Conservation (phyloP, 2,329 filamentous ascomycete genomes). For the Apiospora koreana region DNA sequence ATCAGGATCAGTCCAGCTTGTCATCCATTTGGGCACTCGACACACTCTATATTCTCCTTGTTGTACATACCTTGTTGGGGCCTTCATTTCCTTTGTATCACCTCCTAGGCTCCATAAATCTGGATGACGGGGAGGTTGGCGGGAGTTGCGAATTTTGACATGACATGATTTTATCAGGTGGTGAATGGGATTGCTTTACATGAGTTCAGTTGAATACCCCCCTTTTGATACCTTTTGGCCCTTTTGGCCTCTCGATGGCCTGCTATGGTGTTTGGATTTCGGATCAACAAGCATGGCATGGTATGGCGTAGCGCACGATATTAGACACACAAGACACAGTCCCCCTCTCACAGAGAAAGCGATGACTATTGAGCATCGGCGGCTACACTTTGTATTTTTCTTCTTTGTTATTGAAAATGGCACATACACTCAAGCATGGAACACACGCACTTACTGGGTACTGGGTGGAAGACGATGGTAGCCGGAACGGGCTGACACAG, state of each 20-base stretch:
- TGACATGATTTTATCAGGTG: background rate
- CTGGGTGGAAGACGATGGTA: background rate
- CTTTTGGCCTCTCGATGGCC: conserved; percentile 11
- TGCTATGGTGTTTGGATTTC: conserved; percentile 3
- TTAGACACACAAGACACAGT: background rate
- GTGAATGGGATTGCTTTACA: conserved; percentile 8
- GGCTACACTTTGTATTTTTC: background rate
- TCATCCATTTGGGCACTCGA: background rate
- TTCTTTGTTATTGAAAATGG: background rate
- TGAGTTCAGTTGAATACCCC: conserved; percentile 15
- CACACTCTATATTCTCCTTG: background rate
- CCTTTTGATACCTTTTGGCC: conserved; percentile 18
- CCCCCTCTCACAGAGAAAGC: background rate
- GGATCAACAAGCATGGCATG: background rate
- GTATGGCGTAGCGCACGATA: background rate
- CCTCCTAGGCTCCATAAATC: background rate
- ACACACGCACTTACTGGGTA: background rate
- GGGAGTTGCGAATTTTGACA: conserved; percentile 4
- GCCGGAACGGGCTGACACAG: background rate
- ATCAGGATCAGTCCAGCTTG: background rate
- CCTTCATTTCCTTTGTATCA: conserved; percentile 12
- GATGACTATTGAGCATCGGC: background rate
- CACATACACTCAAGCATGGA: background rate
- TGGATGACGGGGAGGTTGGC: background rate
- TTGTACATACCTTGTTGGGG: background rate